Percentiles rank a stretch among this genome's conserved stretches.
Evolutionary conservation across 345 rosid genomes (phyloP).

Genomic region (Lumnitzera racemosa): DNA sequence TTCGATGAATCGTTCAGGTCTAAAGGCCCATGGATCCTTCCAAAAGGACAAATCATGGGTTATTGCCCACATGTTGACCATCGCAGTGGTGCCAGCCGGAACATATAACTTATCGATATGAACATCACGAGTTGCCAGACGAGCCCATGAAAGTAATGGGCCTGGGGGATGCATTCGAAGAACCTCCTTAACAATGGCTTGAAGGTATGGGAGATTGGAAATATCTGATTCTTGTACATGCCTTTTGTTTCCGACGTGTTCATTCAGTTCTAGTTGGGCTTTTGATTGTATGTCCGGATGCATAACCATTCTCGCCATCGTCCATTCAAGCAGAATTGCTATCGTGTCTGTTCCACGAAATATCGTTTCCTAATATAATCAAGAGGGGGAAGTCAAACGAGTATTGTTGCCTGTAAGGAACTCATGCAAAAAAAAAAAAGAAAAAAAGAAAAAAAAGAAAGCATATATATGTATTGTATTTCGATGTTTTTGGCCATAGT

Average conservation of each 20-base stretch:
- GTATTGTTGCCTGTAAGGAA: no score
- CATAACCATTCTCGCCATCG: slow-evolving; percentile 52
- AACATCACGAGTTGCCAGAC: slow-evolving; percentile 47
- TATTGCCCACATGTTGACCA: slow-evolving; percentile 91
- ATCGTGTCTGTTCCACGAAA: slow-evolving; percentile 67
- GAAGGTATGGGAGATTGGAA: slow-evolving; percentile 49
- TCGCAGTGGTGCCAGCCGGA: slow-evolving; percentile 60
- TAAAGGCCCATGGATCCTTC: slow-evolving; percentile 47
- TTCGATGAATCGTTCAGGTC: slow-evolving; percentile 36
- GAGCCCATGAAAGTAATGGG: slow-evolving; percentile 76
- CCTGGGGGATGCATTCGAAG: slow-evolving; percentile 67
- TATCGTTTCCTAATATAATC: slow-evolving; percentile 43
- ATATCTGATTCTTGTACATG: slow-evolving; percentile 43
- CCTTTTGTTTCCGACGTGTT: slow-evolving; percentile 16
- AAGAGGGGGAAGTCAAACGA: no score
- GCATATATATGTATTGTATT: no score
- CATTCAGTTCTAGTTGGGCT: slow-evolving; percentile 41
- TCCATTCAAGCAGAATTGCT: slow-evolving; percentile 67
- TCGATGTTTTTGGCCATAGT: no score
- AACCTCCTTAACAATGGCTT: slow-evolving; percentile 51
- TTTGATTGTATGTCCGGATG: slow-evolving; percentile 50
- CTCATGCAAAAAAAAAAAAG: no score
- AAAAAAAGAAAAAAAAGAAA: no score
- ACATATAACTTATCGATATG: slow-evolving; percentile 42
- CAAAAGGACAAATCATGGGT: slow-evolving; percentile 52